Evolutionary conservation across 345 rosid species (phyloP).

Genomic region (Ailanthus altissimus): DNA sequence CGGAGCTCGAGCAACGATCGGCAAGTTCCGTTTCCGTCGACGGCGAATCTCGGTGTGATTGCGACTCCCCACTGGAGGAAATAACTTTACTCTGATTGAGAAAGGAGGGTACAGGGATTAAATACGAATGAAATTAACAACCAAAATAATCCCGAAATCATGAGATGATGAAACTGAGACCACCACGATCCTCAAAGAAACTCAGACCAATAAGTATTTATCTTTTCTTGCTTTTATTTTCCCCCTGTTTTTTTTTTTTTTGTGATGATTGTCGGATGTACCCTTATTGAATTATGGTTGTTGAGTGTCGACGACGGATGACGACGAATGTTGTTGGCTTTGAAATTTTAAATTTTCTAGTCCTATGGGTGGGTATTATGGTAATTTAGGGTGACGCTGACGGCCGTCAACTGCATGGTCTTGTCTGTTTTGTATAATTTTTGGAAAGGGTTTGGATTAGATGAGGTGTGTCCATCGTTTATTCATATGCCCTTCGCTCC

Average conservation of each 20-base stretch:
- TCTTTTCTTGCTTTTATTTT: background rate
- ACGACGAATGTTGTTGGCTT: no score
- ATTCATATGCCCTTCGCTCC: no score
- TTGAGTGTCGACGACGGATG: no score
- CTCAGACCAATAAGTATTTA: background rate
- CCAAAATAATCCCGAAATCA: background rate
- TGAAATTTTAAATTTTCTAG: background rate
- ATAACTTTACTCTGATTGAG: background rate
- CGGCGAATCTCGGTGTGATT: background rate
- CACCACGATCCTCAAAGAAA: no score
- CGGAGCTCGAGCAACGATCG: slow-evolving; percentile 2
- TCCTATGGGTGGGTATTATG: background rate
- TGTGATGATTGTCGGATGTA: background rate
- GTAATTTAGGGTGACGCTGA: background rate
- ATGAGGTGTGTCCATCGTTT: background rate
- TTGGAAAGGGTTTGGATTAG: background rate
- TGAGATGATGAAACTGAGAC: background rate
- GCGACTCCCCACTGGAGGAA: background rate
- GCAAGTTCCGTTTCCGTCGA: background rate
- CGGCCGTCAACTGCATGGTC: background rate
- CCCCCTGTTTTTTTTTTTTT: background rate
- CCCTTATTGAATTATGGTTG: slow-evolving; percentile 1
- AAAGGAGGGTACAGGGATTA: background rate
- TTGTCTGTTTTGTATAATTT: background rate
- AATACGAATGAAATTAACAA: background rate